Percentiles rank a stretch among this genome's conserved stretches.
Evolutionary conservation across 176 grass and related monocot species (phyloP).

Genomic region (Bromus sterilis): DNA sequence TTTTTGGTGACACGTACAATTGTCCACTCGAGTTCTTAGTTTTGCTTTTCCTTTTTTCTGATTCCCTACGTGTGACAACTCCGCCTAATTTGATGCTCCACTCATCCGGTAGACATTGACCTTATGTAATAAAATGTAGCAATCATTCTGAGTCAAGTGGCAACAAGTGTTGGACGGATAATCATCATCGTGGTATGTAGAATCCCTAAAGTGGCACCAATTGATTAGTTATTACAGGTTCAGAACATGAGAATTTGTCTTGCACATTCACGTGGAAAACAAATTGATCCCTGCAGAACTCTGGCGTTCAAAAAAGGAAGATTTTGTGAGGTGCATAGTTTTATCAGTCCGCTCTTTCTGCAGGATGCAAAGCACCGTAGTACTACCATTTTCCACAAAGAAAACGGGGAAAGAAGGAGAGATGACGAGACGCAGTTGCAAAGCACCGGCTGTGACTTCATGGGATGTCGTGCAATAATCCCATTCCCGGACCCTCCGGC

Average conservation of each 20-base stretch:
- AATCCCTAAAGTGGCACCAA: not conserved
- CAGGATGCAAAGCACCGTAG: not conserved
- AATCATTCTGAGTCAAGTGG: not conserved
- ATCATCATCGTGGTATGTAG: too few species aligned
- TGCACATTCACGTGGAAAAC: not conserved
- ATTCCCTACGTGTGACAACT: not conserved
- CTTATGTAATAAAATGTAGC: not conserved
- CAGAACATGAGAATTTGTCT: too few species aligned
- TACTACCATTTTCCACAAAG: not conserved
- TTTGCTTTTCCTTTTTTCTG: slow-evolving; percentile 11
- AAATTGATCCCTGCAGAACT: not conserved
- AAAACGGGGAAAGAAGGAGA: too few species aligned
- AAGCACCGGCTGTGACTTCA: not conserved
- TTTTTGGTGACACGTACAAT: not conserved
- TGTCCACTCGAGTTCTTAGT: not conserved
- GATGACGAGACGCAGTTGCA: too few species aligned
- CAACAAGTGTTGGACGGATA: not conserved
- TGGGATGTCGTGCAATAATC: not conserved
- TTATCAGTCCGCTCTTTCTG: not conserved
- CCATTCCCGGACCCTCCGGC: not conserved
- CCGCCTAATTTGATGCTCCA: slow-evolving; percentile 4
- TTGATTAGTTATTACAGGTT: too few species aligned
- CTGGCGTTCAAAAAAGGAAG: too few species aligned
- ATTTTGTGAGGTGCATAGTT: too few species aligned
- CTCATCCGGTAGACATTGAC: not conserved